phyloP scores from a whole-genome alignment of 2,329 filamentous ascomycete species.

The Taxawa tesnikishii region DNA sequence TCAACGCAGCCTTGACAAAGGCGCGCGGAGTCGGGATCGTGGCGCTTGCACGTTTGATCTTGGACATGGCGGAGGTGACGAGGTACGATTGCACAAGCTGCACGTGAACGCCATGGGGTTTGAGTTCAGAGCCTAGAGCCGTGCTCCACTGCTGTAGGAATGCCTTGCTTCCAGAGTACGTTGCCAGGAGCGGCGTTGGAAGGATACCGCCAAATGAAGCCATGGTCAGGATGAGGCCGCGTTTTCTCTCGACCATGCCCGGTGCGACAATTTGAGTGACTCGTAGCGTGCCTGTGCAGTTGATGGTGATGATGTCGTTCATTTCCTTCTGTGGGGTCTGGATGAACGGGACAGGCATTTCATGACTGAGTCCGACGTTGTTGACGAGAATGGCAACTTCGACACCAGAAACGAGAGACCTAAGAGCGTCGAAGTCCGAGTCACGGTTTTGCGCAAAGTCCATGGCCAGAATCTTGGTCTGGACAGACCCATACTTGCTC shows the following conservation, averaged over 20 bases:
- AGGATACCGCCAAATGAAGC: slow-evolving; percentile 90
- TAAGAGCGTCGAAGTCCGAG: slow-evolving; percentile 65
- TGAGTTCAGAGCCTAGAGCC: slow-evolving; percentile 71
- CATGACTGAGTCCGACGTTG: slow-evolving; percentile 92
- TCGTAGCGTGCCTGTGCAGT: slow-evolving; percentile 81
- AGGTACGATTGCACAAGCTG: slow-evolving; percentile 86
- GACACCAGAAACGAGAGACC: slow-evolving; percentile 54
- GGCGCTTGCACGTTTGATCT: slow-evolving; percentile 67
- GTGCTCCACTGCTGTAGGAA: slow-evolving; percentile 96
- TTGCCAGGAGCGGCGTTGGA: slow-evolving; percentile 83
- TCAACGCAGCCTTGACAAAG: slow-evolving; percentile 68
- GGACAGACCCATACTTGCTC: slow-evolving; percentile 51
- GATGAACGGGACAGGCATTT: slow-evolving; percentile 79
- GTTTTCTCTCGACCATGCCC: slow-evolving; percentile 70
- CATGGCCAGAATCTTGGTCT: slow-evolving; percentile 76
- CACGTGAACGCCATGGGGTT: slow-evolving; percentile 71
- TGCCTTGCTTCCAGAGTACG: slow-evolving; percentile 94
- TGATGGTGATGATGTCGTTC: slow-evolving; percentile 84
- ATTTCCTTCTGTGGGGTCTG: slow-evolving; percentile 71
- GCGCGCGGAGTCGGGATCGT: slow-evolving; percentile 69
- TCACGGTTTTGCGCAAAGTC: slow-evolving; percentile 77
- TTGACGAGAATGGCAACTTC: slow-evolving; percentile 86
- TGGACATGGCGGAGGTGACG: slow-evolving; percentile 93
- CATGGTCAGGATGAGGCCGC: slow-evolving; percentile 90
- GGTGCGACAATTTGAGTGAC: slow-evolving; percentile 78